phyloP scores from a whole-genome alignment of 805 yeast genomes.

The Candida qinlingensis region DNA sequence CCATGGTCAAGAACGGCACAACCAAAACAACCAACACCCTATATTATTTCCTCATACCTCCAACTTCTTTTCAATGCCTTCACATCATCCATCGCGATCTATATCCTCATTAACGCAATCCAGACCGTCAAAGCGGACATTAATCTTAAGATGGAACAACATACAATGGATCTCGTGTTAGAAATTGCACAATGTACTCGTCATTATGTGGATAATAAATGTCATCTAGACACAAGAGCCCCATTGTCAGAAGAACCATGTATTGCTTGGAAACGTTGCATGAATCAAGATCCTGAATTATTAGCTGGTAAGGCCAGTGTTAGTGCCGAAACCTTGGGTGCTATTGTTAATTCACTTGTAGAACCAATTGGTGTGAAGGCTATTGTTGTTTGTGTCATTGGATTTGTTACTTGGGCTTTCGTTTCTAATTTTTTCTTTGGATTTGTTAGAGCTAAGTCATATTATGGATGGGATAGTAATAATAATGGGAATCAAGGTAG shows the following conservation, averaged over 20 bases:
- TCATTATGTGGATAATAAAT: constrained; percentile 48
- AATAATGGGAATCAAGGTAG: not conserved
- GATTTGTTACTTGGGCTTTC: constrained; percentile 42
- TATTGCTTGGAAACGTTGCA: constrained; percentile 58
- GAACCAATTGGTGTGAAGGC: constrained; percentile 67
- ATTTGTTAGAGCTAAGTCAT: constrained; percentile 49
- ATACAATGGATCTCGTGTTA: constrained; percentile 37
- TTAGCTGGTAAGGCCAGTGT: constrained; percentile 48
- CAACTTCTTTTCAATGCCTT: constrained; percentile 49
- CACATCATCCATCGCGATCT: constrained; percentile 40
- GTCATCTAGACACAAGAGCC: constrained; percentile 48
- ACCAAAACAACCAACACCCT: constrained; percentile 50
- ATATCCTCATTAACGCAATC: constrained; percentile 39
- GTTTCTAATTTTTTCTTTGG: constrained; percentile 63
- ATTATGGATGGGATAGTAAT: constrained; percentile 29
- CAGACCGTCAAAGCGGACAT: constrained; percentile 52
- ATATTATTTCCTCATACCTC: constrained; percentile 54
- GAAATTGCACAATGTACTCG: constrained; percentile 52
- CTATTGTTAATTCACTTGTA: constrained; percentile 53
- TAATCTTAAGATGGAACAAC: constrained; percentile 41
- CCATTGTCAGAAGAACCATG: constrained; percentile 59
- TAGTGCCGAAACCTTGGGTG: constrained; percentile 59
- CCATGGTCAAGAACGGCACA: constrained; percentile 53
- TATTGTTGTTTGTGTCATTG: constrained; percentile 37
- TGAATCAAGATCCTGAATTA: constrained; percentile 45